Conservation (phyloP, 345 rosid genomes). For the Euphorbia peplus region DNA sequence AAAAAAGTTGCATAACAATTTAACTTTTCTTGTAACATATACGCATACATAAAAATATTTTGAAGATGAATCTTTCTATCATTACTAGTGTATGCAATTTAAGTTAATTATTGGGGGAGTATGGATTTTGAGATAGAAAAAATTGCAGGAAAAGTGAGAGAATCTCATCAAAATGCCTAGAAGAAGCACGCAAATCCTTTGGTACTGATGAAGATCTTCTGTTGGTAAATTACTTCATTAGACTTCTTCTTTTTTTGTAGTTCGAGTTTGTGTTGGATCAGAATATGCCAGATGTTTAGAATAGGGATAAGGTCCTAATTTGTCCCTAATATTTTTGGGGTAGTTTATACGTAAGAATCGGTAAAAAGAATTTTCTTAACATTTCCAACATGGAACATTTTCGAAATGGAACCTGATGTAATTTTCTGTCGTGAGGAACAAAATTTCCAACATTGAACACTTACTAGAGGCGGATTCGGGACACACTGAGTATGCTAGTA, state of each 20-base stretch:
- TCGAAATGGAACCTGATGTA: too few species aligned
- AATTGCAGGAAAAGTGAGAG: slow-evolving; percentile 16
- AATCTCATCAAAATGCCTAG: slow-evolving; percentile 64
- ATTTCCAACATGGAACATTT: too few species aligned
- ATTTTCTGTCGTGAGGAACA: too few species aligned
- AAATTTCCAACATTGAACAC: too few species aligned
- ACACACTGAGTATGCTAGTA: too few species aligned
- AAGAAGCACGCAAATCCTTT: slow-evolving; percentile 47
- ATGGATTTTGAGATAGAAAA: not conserved
- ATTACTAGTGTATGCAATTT: not conserved
- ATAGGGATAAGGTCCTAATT: too few species aligned
- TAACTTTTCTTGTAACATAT: not conserved
- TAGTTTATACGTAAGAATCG: too few species aligned
- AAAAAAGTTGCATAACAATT: not conserved
- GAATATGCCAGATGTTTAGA: too few species aligned
- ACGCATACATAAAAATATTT: not conserved
- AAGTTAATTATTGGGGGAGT: not conserved
- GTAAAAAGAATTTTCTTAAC: too few species aligned
- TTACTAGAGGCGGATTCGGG: too few species aligned
- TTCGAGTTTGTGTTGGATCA: too few species aligned
- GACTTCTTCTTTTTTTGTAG: not conserved
- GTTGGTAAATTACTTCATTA: slow-evolving; percentile 8
- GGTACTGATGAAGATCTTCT: slow-evolving; percentile 28
- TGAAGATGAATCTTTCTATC: not conserved
- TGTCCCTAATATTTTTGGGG: too few species aligned